Conservation (phyloP, 1,139 yeast genomes). For the Cylindricascospora bacillispora region DNA sequence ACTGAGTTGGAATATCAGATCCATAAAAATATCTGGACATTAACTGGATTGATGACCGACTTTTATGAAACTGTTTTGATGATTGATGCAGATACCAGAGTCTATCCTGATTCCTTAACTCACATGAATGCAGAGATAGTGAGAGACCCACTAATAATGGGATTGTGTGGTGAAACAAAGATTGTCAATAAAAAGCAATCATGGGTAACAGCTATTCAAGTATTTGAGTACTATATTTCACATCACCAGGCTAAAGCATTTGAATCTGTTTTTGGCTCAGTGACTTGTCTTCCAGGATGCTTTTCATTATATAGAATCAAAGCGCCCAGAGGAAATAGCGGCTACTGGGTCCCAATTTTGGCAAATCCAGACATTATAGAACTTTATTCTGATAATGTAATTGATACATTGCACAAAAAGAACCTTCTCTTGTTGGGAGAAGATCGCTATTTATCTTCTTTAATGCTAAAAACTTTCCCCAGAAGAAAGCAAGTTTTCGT, state of each 20-base stretch:
- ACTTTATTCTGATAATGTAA: constrained; percentile 80
- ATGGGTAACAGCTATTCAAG: constrained; percentile 95
- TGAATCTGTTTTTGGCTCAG: constrained; percentile 93
- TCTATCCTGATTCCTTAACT: constrained; percentile 78
- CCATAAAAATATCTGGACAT: constrained; percentile 64
- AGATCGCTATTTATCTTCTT: constrained; percentile 77
- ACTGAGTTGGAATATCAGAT: constrained; percentile 82
- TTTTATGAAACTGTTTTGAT: constrained; percentile 74
- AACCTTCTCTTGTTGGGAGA: constrained; percentile 84
- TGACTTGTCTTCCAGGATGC: constrained; percentile 96
- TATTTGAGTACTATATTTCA: constrained; percentile 88
- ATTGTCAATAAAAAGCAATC: constrained; percentile 74
- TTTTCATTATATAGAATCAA: constrained; percentile 92
- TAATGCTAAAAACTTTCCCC: constrained; percentile 89
- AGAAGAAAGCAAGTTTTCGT: constrained; percentile 83
- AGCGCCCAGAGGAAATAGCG: constrained; percentile 80
- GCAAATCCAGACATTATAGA: constrained; percentile 96
- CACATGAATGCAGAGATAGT: constrained; percentile 94
- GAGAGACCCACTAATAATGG: constrained; percentile 82
- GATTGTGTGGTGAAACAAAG: constrained; percentile 94
- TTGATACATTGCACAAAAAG: constrained; percentile 80
- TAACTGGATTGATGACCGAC: constrained; percentile 83
- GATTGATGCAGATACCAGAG: constrained; percentile 97
- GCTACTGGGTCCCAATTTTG: constrained; percentile 92
- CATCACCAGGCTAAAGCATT: constrained; percentile 96